Conservation (phyloP, 176 grass and related monocot genomes). For the Alopecurus myosuroides region DNA sequence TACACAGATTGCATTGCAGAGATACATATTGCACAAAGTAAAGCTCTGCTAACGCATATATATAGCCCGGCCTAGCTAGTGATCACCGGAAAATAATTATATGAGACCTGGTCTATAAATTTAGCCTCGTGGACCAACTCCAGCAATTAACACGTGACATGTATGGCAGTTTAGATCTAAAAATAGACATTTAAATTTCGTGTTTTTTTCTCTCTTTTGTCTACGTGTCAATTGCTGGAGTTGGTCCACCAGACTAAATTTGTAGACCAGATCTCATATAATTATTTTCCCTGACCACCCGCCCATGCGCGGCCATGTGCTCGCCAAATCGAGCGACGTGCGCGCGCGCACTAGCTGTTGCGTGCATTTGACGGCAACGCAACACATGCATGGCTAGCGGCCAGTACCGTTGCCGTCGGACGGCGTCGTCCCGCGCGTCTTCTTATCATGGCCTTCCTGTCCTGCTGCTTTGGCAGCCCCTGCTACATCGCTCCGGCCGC, state of each 20-base stretch:
- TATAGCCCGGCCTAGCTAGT: not conserved
- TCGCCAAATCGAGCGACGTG: not conserved
- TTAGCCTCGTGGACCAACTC: no score
- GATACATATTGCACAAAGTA: not conserved
- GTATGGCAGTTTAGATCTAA: no score
- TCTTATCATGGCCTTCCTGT: conserved; percentile 5
- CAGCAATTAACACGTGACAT: no score
- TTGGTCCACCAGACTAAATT: no score
- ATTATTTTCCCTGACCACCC: no score
- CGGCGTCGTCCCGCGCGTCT: not conserved
- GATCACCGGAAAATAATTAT: no score
- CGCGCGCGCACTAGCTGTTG: not conserved
- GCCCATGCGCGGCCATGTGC: not conserved
- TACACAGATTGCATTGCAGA: not conserved
- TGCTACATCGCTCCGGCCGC: not conserved
- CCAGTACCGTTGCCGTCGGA: not conserved
- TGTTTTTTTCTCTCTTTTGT: no score
- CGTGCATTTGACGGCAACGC: not conserved
- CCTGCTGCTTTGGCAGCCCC: not conserved
- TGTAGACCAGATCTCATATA: no score
- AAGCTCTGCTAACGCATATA: not conserved
- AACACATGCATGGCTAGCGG: not conserved
- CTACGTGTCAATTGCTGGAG: no score
- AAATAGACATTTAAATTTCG: no score
- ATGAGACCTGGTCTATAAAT: no score